Evolutionary conservation across 2,329 filamentous ascomycete species (phyloP), one percentile per base, ranked within the genome.

Genomic region (Colletotrichum viniferum): DNA sequence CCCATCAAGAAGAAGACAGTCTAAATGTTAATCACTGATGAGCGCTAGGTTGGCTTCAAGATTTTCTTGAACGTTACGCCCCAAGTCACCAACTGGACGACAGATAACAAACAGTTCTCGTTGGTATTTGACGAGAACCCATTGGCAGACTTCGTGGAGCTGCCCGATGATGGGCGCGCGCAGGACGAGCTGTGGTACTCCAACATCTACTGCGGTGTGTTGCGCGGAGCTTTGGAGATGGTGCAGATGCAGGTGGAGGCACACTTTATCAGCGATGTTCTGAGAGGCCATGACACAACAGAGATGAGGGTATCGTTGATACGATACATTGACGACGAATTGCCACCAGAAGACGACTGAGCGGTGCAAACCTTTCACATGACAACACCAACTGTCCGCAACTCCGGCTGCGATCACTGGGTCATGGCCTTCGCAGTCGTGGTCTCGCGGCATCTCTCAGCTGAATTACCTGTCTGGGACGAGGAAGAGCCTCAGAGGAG

Each of bases 161-260:
- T 99, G 58, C 97, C 97, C 1, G 97, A 99, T 82, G 97, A 99
- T 85, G 97, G 96, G 67, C 91, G 96, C 78, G 95, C 97, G 5
- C 97, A 99, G 85, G 96, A 98, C 81, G 96, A 98, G 86, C 88
- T 99, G 52, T 99, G 97, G 97, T 99, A 97, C 85, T 98, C 96
- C 7, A 99, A 98, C 85, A 97, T 99, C 73, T 90, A 98, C 58
- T 98, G 97, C 80, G 97, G 97, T 58, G 95, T 99, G 58, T 87
- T 99, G 76, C 90, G 97, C 79, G 97, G 97, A 16, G 94, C 96
- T 2, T 85, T 99, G 74, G 97, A 99, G 85, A 99, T 99, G 97
- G 96, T 98, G 81, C 96, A 98, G 90, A 98, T 98, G 95, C 97
- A 98, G 85, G 96, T 98, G 5, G 96, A 99, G 83, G 95, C 95